Conservation (phyloP, 306 rosid species). For the Sicyos edulis region DNA sequence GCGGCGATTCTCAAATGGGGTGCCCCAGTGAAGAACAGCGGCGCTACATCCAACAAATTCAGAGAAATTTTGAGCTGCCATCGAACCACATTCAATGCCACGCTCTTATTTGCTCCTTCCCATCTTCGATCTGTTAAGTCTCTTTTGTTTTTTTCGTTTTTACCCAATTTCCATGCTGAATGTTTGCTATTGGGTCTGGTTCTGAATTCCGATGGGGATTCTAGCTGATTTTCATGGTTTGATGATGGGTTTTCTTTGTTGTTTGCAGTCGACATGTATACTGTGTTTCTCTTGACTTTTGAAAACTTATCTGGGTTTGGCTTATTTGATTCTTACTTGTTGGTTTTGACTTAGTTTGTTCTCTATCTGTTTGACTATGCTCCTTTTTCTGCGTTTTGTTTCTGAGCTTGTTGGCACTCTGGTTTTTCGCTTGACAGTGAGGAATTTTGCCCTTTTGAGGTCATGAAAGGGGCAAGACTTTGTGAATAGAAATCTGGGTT, state of each 20-base stretch:
- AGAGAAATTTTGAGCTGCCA: conserved; percentile 1
- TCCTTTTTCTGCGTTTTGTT: not conserved
- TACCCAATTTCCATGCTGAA: not conserved
- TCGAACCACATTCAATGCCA: not conserved
- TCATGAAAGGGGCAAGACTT: not conserved
- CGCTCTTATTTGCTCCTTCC: not conserved
- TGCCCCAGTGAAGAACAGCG: conserved; percentile 10
- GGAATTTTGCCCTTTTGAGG: conserved; percentile 6
- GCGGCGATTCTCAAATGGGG: conserved; percentile 13
- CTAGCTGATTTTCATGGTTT: not conserved
- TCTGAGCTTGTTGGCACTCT: conserved; percentile 1
- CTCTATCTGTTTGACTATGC: not conserved
- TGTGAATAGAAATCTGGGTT: too few species aligned
- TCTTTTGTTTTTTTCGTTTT: not conserved
- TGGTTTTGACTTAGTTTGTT: conserved; percentile 1
- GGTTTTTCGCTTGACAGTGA: not conserved
- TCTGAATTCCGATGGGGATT: not conserved
- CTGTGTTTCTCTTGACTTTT: not conserved
- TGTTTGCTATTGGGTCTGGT: not conserved
- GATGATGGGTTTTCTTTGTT: not conserved
- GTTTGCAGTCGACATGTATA: not conserved
- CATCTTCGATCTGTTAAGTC: conserved; percentile 8
- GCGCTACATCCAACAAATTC: conserved; percentile 8
- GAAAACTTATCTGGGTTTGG: not conserved
- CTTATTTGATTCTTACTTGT: not conserved